Evolutionary conservation across 352 stramenopile species (phyloP), one percentile per base, ranked within the genome.

Genomic region (Pythium sukuiense): DNA sequence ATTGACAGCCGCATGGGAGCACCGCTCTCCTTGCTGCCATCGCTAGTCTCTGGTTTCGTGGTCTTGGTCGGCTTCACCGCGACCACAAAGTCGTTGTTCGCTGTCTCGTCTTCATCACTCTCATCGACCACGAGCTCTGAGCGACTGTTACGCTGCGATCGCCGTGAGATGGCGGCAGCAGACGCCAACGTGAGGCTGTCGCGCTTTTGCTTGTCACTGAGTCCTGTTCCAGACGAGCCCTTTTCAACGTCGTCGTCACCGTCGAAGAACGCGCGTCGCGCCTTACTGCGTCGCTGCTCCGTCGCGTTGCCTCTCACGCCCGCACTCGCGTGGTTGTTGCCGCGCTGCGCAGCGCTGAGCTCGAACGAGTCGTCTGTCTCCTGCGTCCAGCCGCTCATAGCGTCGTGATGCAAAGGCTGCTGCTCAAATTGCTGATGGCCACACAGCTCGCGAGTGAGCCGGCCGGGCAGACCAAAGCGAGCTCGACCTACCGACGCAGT

Each of bases 201-300:
- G 52, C 39, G 43, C 11, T 43, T 59, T 18, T 45, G 39, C 29
- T 13, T 52, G 37, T 13, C 46, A 18, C 16, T 26, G 37, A 35
- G 13, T 12, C 1, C 2, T 45, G n/a, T 7, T 30, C 2, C 16
- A 9, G 11, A 48, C 0, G 1, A 24, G 35, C 41, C n/a, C 3
- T 2, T 16, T 24, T 63, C 49, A 33, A 62, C 54, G 4, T 72
- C 55, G 4, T 56, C 59, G n/a, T 56, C 56, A 2, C 69, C 74
- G 1, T 30, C 49, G 20, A 82, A 82, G 59, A 79, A 79, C 8
- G 59, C 75, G 29, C 66, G 65, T 41, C 73, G 76, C 26, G 69
- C 24, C 46, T 55, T 52, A 30, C 50, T 49, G 20, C 41, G 60
- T 35, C 3, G 16, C 18, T 7, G 55, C 39, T 48, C 35, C 55